Percentiles rank a stretch among this genome's conserved stretches.
phyloP scores from a whole-genome alignment of 306 rosid genomes.

The Herpetospermum pedunculosum region DNA sequence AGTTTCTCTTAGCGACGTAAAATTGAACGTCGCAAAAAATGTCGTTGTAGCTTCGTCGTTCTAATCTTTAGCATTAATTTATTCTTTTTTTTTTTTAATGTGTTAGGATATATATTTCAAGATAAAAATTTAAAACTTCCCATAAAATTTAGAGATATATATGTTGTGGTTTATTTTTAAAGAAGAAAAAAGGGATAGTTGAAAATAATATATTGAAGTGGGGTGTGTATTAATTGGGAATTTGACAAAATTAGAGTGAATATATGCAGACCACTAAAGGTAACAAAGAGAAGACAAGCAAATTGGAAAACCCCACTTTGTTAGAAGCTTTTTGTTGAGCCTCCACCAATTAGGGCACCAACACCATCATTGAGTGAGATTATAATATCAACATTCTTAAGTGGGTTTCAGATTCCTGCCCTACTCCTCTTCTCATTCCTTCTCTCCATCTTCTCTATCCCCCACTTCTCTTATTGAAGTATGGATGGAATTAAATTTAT shows the following conservation, averaged over 20 bases:
- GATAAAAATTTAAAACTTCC: no score
- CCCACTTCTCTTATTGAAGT: no score
- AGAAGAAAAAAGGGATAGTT: no score
- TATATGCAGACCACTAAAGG: conserved; percentile 1
- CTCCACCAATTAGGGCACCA: conserved; percentile 35
- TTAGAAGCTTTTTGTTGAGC: conserved; percentile 23
- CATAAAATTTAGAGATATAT: no score
- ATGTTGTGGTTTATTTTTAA: no score
- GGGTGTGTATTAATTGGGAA: neutral
- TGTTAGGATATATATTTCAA: no score
- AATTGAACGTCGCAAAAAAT: no score
- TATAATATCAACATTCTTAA: neutral
- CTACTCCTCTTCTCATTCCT: neutral
- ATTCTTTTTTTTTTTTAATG: no score
- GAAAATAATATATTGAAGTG: neutral
- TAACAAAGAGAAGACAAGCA: neutral
- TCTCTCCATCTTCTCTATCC: neutral
- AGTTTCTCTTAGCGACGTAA: no score
- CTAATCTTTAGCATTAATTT: no score
- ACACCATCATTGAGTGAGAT: conserved; percentile 22
- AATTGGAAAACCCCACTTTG: conserved; percentile 23
- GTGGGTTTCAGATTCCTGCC: conserved; percentile 21
- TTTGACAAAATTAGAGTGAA: neutral
- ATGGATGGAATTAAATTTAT: no score
- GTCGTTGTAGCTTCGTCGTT: no score